phyloP scores from a whole-genome alignment of 2,329 filamentous ascomycete genomes.

The Tricladium varicosporioides region DNA sequence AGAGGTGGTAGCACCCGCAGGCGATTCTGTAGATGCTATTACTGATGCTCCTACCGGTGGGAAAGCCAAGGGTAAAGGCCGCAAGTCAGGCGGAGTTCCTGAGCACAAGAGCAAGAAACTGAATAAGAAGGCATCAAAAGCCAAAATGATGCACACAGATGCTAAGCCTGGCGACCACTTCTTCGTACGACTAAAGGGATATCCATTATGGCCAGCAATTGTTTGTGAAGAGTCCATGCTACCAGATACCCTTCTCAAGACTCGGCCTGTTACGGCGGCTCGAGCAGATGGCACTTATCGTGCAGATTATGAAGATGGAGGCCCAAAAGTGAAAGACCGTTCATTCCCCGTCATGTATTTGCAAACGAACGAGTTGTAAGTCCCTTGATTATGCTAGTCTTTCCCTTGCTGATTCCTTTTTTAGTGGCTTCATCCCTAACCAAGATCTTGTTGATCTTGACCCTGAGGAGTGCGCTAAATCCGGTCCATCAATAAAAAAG shows the following conservation, averaged over 20 bases:
- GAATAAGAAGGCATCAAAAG: constrained; percentile 80
- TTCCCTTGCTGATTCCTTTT: constrained; percentile 14
- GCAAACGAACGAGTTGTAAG: constrained; percentile 95
- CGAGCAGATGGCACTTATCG: constrained; percentile 82
- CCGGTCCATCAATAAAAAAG: constrained; percentile 64
- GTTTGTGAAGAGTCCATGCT: constrained; percentile 95
- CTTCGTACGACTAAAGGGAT: constrained; percentile 91
- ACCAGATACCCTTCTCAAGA: constrained; percentile 70
- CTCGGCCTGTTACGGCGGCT: constrained; percentile 80
- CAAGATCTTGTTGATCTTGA: constrained; percentile 77
- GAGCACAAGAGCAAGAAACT: constrained; percentile 75
- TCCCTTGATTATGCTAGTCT: constrained; percentile 27
- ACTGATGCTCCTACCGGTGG: constrained; percentile 41
- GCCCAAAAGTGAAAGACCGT: constrained; percentile 79
- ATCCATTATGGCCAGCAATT: constrained; percentile 90
- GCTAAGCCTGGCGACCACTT: constrained; percentile 90
- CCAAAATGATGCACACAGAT: constrained; percentile 68
- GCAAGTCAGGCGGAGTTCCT: constrained; percentile 70
- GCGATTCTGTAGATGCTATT: constrained; percentile 33
- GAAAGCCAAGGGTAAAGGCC: constrained; percentile 51
- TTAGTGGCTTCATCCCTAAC: constrained; percentile 88
- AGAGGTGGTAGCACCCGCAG: constrained; percentile 25
- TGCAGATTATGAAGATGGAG: constrained; percentile 82
- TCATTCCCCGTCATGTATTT: constrained; percentile 96
- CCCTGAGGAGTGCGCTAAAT: constrained; percentile 65